These are phyloP conservation scores for Coemansia sp. DNA, from an alignment of 192 early-diverging fungal genomes.

Conservation along the genomic window DNA sequence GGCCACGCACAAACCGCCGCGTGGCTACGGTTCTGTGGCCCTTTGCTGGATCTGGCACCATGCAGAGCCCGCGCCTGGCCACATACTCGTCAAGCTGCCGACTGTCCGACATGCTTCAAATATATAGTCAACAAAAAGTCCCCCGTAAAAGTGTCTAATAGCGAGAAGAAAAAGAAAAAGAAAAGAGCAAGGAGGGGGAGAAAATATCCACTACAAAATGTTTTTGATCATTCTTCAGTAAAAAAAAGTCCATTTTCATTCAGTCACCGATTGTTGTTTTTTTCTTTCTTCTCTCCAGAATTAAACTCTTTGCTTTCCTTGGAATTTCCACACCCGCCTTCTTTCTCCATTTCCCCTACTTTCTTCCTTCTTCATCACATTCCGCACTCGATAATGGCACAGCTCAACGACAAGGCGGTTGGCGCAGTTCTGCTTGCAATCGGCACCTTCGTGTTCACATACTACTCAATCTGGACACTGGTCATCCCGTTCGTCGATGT, in stretches of 20 bases:
- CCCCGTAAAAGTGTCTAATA: neutral
- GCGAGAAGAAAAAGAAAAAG: neutral
- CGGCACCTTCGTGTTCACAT: conserved; percentile 75
- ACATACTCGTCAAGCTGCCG: neutral
- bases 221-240: neutral
- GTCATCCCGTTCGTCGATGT: conserved; percentile 86
- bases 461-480: conserved; percentile 90
- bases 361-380: neutral
- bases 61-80: conserved; percentile 11
- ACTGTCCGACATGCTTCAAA: neutral
- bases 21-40: conserved; percentile 23
- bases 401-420: conserved; percentile 73
- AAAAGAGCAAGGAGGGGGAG: neutral
- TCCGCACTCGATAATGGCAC: conserved; percentile 27
- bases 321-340: neutral
- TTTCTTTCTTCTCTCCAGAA: neutral
- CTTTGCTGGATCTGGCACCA: conserved; percentile 22
- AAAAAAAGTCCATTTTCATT: neutral
- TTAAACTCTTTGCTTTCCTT: neutral
- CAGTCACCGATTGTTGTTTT: neutral
- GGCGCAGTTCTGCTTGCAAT: conserved; percentile 72
- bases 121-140: neutral
- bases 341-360: neutral
- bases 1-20: conserved; percentile 22
- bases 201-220: neutral